These are phyloP conservation scores for Blastocystis sp. DNA, from an alignment of 352 stramenopile genomes.

Conservation along the genomic window DNA sequence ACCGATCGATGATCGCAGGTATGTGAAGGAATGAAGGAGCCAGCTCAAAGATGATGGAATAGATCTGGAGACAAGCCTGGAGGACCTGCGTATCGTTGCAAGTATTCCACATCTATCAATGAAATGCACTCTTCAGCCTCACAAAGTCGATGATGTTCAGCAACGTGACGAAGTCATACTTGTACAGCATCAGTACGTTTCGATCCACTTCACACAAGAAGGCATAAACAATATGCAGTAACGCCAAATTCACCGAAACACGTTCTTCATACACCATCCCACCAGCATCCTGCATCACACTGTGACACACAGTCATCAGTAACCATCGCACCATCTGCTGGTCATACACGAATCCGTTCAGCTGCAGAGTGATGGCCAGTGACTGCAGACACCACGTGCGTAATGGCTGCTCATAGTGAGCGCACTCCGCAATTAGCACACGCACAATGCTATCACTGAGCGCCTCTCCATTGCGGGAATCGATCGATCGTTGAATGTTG, in stretches of 20 bases:
- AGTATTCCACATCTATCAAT: constrained; percentile 49
- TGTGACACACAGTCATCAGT: constrained; percentile 35
- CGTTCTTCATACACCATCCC: constrained; percentile 11
- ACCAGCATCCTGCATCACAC: constrained; percentile 17
- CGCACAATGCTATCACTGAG: constrained; percentile 3
- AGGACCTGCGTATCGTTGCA: constrained; percentile 49
- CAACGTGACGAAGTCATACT: constrained; percentile 52
- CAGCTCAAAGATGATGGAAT: constrained; percentile 41
- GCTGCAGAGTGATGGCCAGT: background rate
- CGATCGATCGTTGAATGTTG: constrained; percentile 21
- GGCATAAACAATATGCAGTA: constrained; percentile 29
- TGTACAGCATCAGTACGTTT: constrained; percentile 3
- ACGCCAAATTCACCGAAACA: background rate
- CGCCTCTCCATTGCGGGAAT: background rate
- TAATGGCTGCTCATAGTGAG: constrained; percentile 8
- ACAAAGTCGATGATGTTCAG: constrained; percentile 60
- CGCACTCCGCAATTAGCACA: background rate
- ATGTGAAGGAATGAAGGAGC: constrained; percentile 51
- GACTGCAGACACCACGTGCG: constrained; percentile 47
- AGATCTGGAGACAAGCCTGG: constrained; percentile 42
- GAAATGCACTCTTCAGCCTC: background rate
- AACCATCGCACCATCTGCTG: constrained; percentile 38
- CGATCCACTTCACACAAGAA: constrained; percentile 20
- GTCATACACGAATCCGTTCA: constrained; percentile 17
- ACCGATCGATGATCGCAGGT: constrained; percentile 29